These are phyloP conservation scores for Saturnispora diversa DNA, from an alignment of 805 yeast species.

Conservation along the genomic window DNA sequence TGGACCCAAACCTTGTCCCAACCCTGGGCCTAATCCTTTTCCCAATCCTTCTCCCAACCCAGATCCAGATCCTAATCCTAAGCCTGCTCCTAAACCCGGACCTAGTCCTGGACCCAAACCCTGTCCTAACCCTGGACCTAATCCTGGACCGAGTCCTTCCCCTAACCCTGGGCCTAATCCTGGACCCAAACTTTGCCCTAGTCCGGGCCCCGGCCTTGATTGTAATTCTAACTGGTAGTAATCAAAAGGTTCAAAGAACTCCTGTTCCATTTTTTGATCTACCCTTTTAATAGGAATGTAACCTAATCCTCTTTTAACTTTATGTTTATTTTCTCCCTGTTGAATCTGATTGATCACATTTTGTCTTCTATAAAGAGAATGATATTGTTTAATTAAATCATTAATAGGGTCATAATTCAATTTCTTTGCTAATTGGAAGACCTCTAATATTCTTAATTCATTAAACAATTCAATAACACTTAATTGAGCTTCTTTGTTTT, in stretches of 20 bases:
- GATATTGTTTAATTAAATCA: conserved; percentile 59
- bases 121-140: conserved; percentile 12
- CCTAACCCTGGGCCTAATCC: conserved; percentile 12
- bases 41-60: conserved; percentile 7
- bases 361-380: conserved; percentile 14
- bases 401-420: conserved; percentile 51
- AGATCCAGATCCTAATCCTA: conserved; percentile 9
- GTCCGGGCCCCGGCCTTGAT: conserved; percentile 5
- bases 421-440: conserved; percentile 44
- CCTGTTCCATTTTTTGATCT: conserved; percentile 15
- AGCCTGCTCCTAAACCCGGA: conserved; percentile 25
- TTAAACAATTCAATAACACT: conserved; percentile 53
- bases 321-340: neutral
- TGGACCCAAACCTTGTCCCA: conserved; percentile 27
- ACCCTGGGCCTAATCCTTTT: conserved; percentile 10
- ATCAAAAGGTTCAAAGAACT: conserved; percentile 10
- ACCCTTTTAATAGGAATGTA: neutral
- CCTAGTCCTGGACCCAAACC: conserved; percentile 9
- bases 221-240: conserved; percentile 9
- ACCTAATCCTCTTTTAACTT: conserved; percentile 3
- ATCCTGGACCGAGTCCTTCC: conserved; percentile 10
- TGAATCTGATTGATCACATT: neutral
- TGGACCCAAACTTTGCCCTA: conserved; percentile 8
- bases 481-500: conserved; percentile 34
- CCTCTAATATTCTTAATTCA: conserved; percentile 46